Evolutionary conservation across 139 green algal species (phyloP), one percentile per base, ranked within the genome.

Genomic region (Tetraselmis striata): DNA sequence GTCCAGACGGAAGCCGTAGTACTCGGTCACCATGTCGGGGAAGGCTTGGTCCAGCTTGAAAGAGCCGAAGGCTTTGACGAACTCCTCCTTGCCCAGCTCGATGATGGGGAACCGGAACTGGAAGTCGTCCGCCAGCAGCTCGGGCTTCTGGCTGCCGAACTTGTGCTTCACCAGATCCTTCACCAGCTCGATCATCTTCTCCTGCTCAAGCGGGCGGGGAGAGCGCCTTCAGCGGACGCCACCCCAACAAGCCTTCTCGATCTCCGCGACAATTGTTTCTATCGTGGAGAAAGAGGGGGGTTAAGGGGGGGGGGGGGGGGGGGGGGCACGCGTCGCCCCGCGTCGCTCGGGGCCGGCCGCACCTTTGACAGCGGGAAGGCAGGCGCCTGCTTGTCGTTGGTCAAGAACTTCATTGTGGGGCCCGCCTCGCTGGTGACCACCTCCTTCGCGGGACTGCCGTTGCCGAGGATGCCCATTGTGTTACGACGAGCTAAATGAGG

Each of bases 31-130:
- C 76, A 91, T 83, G 80, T 91, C 90, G 1, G 90, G 88, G 79
- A 93, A 92, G 5, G 85, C 86, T 27, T 86, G 77, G 27, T 86
- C 82, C 74, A 93, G 76, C 1, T 83, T 78, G 79, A 93, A 86
- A 1, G 58, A 76, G 18, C 32, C 77, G 78, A 90, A 84, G 45
- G 85, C 88, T 1, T 79, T 27, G 11, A 80, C 32, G 76, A 90
- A 92, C 0, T 45, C 83, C 1, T 83, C 11, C 2, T 26, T 78
- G 26, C 32, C 30, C 74, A 90, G 78, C 2, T 84, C 87, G 29
- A 90, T 87, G 78, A 90, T 86, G 58, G 87, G 87, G 0, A 83
- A 84, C 26, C 5, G 81, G 80, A 90, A 88, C 22, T 67, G 1
- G 75, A 90, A 90, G 77, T 86, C 82, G 0, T 81, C 74, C 28